Evolutionary conservation across 805 yeast species (phyloP).

Genomic region (Lipomyces mesembrius): DNA sequence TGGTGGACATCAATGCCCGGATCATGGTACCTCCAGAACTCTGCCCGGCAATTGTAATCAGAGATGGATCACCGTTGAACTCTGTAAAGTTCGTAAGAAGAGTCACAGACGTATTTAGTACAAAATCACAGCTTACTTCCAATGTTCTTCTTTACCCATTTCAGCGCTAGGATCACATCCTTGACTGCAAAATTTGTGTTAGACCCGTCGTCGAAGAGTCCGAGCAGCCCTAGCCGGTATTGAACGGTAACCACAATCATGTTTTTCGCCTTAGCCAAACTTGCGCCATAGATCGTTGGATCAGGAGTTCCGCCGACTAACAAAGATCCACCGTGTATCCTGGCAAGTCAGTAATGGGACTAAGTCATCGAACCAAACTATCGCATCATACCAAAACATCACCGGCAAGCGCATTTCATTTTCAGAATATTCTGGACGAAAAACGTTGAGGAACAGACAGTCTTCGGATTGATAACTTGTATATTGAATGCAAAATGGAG

Average conservation of each 20-base stretch:
- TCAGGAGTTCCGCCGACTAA: constrained; percentile 43
- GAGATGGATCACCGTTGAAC: constrained; percentile 45
- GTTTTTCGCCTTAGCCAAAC: constrained; percentile 34
- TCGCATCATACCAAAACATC: constrained; percentile 23
- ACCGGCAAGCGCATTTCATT: constrained; percentile 19
- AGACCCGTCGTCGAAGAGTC: constrained; percentile 35
- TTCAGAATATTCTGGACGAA: constrained; percentile 19
- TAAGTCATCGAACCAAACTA: background rate
- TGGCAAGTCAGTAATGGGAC: constrained; percentile 42
- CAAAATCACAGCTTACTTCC: constrained; percentile 10
- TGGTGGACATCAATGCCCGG: constrained; percentile 31
- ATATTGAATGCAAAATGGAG: constrained; percentile 33
- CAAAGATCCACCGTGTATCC: constrained; percentile 50
- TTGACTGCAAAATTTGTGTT: constrained; percentile 34
- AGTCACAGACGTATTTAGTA: background rate
- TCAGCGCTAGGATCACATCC: constrained; percentile 40
- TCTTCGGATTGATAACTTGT: constrained; percentile 31
- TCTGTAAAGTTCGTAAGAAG: constrained; percentile 1
- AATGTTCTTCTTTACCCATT: constrained; percentile 45
- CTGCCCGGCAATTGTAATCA: constrained; percentile 47
- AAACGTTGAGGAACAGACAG: constrained; percentile 36
- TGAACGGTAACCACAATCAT: constrained; percentile 39
- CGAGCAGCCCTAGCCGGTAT: constrained; percentile 37
- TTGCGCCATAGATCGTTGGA: constrained; percentile 40
- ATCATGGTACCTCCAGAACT: constrained; percentile 44